phyloP scores from a whole-genome alignment of 2,329 filamentous ascomycete species.

The Aspergillus carbonarius region DNA sequence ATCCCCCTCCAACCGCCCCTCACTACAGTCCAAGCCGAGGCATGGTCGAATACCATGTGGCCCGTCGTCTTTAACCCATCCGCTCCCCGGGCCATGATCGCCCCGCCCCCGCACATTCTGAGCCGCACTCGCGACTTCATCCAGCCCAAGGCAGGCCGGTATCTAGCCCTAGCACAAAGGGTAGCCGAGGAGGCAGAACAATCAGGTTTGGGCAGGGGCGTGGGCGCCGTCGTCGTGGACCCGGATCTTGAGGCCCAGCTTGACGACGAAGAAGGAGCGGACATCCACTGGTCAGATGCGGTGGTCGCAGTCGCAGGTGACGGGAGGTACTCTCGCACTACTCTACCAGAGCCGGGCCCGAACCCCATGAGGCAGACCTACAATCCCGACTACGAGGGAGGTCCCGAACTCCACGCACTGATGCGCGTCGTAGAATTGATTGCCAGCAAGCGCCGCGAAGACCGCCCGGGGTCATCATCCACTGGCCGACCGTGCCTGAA shows the following conservation, averaged over 20 bases:
- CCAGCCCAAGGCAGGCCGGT: constrained; percentile 37
- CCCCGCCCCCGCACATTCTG: constrained; percentile 42
- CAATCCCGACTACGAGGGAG: constrained; percentile 40
- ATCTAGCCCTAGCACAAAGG: constrained; percentile 40
- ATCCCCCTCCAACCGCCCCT: constrained; percentile 45
- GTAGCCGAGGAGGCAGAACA: constrained; percentile 40
- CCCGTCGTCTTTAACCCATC: constrained; percentile 47
- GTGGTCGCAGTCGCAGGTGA: constrained; percentile 48
- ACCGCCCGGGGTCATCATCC: constrained; percentile 16
- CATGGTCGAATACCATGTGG: constrained; percentile 45
- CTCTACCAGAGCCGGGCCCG: constrained; percentile 19
- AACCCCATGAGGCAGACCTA: constrained; percentile 27
- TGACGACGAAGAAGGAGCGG: constrained; percentile 17
- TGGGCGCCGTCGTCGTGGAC: constrained; percentile 49
- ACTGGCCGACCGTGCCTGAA: constrained; percentile 19
- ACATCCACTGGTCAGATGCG: constrained; percentile 32
- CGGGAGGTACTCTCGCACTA: constrained; percentile 37
- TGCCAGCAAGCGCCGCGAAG: constrained; percentile 40
- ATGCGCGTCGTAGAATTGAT: constrained; percentile 47
- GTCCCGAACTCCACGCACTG: constrained; percentile 47
- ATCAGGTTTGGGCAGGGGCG: constrained; percentile 37
- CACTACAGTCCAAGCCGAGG: constrained; percentile 40
- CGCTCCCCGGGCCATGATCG: constrained; percentile 42
- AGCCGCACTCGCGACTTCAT: constrained; percentile 35
- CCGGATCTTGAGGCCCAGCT: constrained; percentile 34